Base-by-base conservation (phyloP, 192 early-diverging fungal species). In the Coemansia sp. region DNA sequence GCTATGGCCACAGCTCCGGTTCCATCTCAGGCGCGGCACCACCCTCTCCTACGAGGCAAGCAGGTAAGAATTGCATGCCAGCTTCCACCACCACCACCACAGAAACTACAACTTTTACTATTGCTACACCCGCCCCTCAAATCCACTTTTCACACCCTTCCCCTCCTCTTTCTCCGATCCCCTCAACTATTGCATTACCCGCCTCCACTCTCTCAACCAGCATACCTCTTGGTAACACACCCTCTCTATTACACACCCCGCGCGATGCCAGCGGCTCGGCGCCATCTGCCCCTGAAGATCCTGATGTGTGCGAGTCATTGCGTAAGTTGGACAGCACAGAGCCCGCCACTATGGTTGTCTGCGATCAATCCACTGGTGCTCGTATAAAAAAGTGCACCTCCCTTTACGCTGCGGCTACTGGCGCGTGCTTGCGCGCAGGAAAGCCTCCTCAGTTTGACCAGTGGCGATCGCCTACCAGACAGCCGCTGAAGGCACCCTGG, bases 1-100 rank as follows among this genome's bases (percentile, higher is more conserved):
- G 67, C 36, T 76, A 71, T 46, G 74, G 72, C 33, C 10, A 58
- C 51, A 21, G 14, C 21, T 19, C 65, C 8, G 39, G 53, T 27
- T 7, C 61, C 61, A 51, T 4, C 21, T 24, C 51, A 27, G 11
- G 32, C 24, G 25, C 32, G 33, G 50, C 29, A 46, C 31, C 46
- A 25, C 10, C 68, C 6, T 50, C 67, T 59, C 20, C 66, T 22
- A 51, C 23, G 39, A 59, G 32, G 29, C 63, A 59, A 54, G 51
- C 68, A 80, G 78, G 78, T 80, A 80, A 80, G 76, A 63, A 8
- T 22, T 29, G 31, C 42, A 27, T 53, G 30, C 17, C 55, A 29
- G 11, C 70, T 57, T 32, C 64, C 17, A 57, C 33, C 22, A 30
- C 64, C 17, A 57, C 33, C 22, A 30, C 39, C 68, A 63, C 50